Evolutionary conservation across 1,139 yeast species (phyloP), one percentile per base, ranked within the genome.

Genomic region (Yamadazyma taylorii): DNA sequence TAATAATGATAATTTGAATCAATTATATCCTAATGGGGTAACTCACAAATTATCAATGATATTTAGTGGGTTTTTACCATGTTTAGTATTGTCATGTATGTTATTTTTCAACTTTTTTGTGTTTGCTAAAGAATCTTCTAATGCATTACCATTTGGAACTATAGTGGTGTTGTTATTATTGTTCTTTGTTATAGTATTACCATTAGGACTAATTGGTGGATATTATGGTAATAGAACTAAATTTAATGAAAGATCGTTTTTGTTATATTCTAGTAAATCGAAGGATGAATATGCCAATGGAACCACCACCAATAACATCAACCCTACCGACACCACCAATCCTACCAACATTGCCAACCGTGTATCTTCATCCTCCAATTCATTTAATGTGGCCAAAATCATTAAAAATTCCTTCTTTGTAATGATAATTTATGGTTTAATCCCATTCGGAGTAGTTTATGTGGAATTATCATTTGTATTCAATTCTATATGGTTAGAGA

Each of bases 381-480:
- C 6, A 5, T 25, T 14, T 25, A 25, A 17, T 11, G 6, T 27
- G 6, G 16, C 13, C 35, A 25, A 13, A 5, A 48, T 41, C 50
- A 22, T 48, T 51, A 39, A 52, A 50, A 59, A 61, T 37, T 51
- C 61, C 1, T 17, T 43, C 2, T 34, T 46, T 14, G 32, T 45
- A 27, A 48, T 48, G 52, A 14, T 56, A 1, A 45, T 76, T 0
- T 82, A 82, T 50, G 95, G 95, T 1, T 42, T 81, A 30, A 70
- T 85, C 34, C 95, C 96, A 16, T 87, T 86, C 56, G 80, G 84
- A 13, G 80, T 87, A n/a, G 81, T 85, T 12, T 83, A 83, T 52
- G 89, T 85, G 36, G 96, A 88, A 55, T 65, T 88, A 43, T 66
- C 81, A 41, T 85, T 81, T 56, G 76, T 87, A 25, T 81, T 84